A percentile compares a stretch with the other conserved stretches of the same genome.
These are phyloP conservation scores for Litchi chinensis DNA, from an alignment of 345 rosid species.

Conservation along the genomic window DNA sequence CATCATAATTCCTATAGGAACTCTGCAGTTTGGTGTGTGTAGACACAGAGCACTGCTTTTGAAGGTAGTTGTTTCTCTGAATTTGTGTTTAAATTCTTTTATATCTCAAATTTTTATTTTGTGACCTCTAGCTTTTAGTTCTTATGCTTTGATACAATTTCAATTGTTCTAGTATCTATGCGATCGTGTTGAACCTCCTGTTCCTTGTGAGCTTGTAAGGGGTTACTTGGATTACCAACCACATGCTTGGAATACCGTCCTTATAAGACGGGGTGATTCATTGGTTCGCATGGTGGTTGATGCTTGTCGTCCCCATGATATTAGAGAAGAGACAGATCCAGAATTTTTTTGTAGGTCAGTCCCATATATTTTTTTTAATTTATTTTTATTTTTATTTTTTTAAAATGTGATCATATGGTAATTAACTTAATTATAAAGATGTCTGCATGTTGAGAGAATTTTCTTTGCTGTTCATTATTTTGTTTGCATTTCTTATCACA, in stretches of 20 bases:
- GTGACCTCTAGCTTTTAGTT: constrained; percentile 7
- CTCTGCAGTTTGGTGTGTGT: constrained; percentile 86
- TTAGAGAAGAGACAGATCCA: constrained; percentile 82
- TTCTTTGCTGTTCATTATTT: background rate
- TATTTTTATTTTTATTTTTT: background rate
- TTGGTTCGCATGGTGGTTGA: constrained; percentile 89
- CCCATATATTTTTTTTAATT: background rate
- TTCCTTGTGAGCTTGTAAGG: constrained; percentile 97
- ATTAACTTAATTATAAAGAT: background rate
- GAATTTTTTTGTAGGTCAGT: constrained; percentile 80
- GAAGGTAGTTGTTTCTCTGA: constrained; percentile 54
- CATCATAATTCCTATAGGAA: constrained; percentile 80
- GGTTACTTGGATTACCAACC: constrained; percentile 93
- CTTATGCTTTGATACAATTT: constrained; percentile 24
- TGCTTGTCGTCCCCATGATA: constrained; percentile 89
- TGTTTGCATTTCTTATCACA: background rate
- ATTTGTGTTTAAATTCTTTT: background rate
- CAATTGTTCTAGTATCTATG: constrained; percentile 70
- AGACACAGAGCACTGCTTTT: constrained; percentile 91
- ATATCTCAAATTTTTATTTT: constrained; percentile 9
- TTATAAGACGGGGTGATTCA: constrained; percentile 59
- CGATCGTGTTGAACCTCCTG: constrained; percentile 91
- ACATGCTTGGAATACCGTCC: constrained; percentile 92
- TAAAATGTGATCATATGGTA: constrained; percentile 10
- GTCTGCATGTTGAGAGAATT: background rate